Evolutionary conservation across 2,329 filamentous ascomycete species (phyloP), one percentile per base, ranked within the genome.

Genomic region (Metarhizium sp.): DNA sequence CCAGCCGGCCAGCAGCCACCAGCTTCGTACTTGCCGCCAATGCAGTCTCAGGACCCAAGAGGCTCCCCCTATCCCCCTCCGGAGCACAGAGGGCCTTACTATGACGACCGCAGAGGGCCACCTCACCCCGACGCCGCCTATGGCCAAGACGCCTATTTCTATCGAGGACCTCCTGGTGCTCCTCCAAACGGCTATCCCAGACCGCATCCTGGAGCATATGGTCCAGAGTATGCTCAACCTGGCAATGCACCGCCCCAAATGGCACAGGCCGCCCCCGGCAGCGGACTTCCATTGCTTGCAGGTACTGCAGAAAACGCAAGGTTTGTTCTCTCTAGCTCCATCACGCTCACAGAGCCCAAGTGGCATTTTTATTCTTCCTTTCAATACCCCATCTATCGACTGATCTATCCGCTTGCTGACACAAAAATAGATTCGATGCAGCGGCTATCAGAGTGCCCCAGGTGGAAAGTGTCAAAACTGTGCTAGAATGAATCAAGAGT

Each of bases 281-380:
- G 64, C 72, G 80, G 34, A 83, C 80, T 2, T 82, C 79, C 0
- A 83, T 83, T 60, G 80, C 80, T 4, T 84, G 80, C 64, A 74
- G 77, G 54, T 84, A 84, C 59, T 84, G 80, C 63, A 70, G 80
- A n/a, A 81, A 82, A 66, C 72, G 80, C 64, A 84, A 84, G 76
- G 80, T 83, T 62, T 50, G 65, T 60, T 8, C 40, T 46, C 25
- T 29, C 45, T 8, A 6, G 2, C 20, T 30, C 14, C 25, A 25
- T 3, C 25, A 25, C 25, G 3, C 4, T 25, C 4, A 4, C 25
- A 25, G 25, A 25, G 25, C 25, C 18, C 6, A 11, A 10, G 4
- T 45, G 42, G 6, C 1, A 20, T 25, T 45, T 6, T 20, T 6
- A 10, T 20, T 34, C 30, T 34, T 7, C 6, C 43, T 2, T 18